These are phyloP conservation scores for Hypoxylon sp. DNA, from an alignment of 2,329 filamentous ascomycete species.

Conservation along the genomic window DNA sequence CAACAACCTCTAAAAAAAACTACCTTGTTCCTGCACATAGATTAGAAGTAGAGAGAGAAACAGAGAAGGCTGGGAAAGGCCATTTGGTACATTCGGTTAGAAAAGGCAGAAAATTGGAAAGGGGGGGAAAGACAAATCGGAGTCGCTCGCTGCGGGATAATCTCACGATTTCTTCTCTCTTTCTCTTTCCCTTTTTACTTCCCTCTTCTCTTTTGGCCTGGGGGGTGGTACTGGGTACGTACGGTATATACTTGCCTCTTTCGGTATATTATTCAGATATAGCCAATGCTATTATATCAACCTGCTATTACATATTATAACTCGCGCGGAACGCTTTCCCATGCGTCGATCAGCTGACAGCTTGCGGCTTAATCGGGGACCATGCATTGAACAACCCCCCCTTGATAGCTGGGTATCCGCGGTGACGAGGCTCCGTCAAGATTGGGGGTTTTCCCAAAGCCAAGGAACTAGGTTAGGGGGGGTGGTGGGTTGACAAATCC, in stretches of 20 bases:
- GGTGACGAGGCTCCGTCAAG: slow-evolving; percentile 40
- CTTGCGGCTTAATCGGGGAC: slow-evolving; percentile 31
- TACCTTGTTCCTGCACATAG: slow-evolving; percentile 48
- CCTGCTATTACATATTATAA: slow-evolving; percentile 19
- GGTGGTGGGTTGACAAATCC: slow-evolving; percentile 19
- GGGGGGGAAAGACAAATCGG: slow-evolving; percentile 34
- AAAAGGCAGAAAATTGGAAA: slow-evolving; percentile 34
- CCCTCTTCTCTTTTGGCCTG: slow-evolving; percentile 3
- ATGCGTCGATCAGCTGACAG: slow-evolving; percentile 44
- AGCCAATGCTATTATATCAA: slow-evolving; percentile 35
- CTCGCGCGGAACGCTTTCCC: slow-evolving; percentile 28
- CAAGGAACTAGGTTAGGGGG: slow-evolving; percentile 13
- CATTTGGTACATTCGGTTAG: slow-evolving; percentile 42
- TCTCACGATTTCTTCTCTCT: slow-evolving; percentile 39
- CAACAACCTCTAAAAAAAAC: slow-evolving; percentile 18
- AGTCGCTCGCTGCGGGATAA: slow-evolving; percentile 42
- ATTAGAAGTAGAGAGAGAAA: slow-evolving; percentile 43
- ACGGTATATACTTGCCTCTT: slow-evolving; percentile 47
- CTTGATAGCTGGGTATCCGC: slow-evolving; percentile 8
- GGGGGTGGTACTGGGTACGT: neutral
- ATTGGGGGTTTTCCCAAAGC: slow-evolving; percentile 21
- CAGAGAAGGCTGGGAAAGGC: slow-evolving; percentile 23
- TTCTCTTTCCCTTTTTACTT: slow-evolving; percentile 9
- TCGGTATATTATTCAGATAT: slow-evolving; percentile 43
- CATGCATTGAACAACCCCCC: slow-evolving; percentile 28